Evolutionary conservation across 1,284 basidiomycete genomes (phyloP), one percentile per base, ranked within the genome.

Genomic region (Stygiomarasmius scandens): DNA sequence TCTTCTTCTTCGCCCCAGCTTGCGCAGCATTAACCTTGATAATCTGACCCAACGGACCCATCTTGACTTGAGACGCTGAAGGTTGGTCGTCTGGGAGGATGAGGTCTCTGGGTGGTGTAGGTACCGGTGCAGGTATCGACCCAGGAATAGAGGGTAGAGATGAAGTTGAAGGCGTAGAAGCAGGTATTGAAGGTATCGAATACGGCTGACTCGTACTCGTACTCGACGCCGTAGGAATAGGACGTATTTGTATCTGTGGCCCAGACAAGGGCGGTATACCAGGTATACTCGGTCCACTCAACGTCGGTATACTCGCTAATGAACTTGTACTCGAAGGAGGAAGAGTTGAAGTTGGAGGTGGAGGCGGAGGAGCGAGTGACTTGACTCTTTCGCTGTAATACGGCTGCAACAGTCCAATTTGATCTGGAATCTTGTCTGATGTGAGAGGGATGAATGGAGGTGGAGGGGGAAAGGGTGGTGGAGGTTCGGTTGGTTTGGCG

Each of bases 391-490:
- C 66, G 27, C 86, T 80, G 67, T 90, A 96, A 75, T 89, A 97
- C 0, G 82, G 71, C 60, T 85, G 90, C 63, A 98, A 82, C 25
- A 98, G 74, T 0, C 93, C 95, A 63, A 97, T 93, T 66, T 96
- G 92, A 16, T 85, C 76, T 19, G 90, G 84, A 64, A 92, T 77
- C 49, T 83, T 85, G 45, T 75, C 75, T 1, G 83, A 76, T 1
- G 82, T 83, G 63, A 98, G 78, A 1, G 85, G 85, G 2, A 93
- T 70, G 64, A 95, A 91, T 0, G 90, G 81, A 0, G 91, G 89
- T 0, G 96, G 96, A 0, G 89, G 89, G 0, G 92, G 89, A 68
- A 89, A 97, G 3, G 95, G 95, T 2, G 88, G 87, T 1, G 90
- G 87, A 12, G 90, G 94, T 66, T 93, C 90, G n/a, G 75, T 82